phyloP scores from a whole-genome alignment of 768 basidiomycete species.

The Dentipellis fragilis region DNA sequence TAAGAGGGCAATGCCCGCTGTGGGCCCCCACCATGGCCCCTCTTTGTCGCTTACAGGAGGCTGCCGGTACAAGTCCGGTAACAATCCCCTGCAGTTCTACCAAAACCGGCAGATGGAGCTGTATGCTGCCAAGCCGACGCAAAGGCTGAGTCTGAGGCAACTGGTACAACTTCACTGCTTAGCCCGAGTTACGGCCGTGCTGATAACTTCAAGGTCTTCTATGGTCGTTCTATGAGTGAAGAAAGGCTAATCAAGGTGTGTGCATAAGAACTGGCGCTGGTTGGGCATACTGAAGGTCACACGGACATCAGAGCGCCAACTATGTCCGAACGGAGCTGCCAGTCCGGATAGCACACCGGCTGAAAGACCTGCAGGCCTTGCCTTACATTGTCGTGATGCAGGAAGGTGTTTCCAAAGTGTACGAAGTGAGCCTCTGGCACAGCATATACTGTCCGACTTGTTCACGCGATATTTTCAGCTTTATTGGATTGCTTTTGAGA shows the following conservation, averaged over 20 bases:
- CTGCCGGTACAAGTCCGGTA: slow-evolving; percentile 1
- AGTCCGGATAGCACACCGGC: slow-evolving; percentile 76
- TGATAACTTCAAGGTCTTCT: slow-evolving; percentile 52
- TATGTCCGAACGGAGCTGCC: slow-evolving; percentile 87
- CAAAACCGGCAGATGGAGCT: slow-evolving; percentile 75
- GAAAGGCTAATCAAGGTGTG: slow-evolving; percentile 68
- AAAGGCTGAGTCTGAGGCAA: slow-evolving; percentile 67
- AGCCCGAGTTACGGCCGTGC: slow-evolving; percentile 1
- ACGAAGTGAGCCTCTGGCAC: slow-evolving; percentile 48
- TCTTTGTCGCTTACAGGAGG: not conserved
- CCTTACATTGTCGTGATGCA: slow-evolving; percentile 84
- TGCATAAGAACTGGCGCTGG: not conserved
- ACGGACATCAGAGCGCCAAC: slow-evolving; percentile 62
- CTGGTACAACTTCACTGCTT: slow-evolving; percentile 37
- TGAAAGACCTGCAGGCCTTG: slow-evolving; percentile 78
- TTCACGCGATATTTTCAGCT: slow-evolving; percentile 35
- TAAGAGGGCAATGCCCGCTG: not conserved
- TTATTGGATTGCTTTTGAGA: slow-evolving; percentile 83
- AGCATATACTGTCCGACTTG: not conserved
- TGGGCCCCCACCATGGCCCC: not conserved
- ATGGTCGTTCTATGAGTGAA: slow-evolving; percentile 73
- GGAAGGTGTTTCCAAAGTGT: slow-evolving; percentile 73
- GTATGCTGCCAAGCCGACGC: slow-evolving; percentile 66
- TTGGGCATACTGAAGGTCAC: not conserved
- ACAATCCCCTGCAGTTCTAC: slow-evolving; percentile 42